Percentiles rank a stretch among this genome's conserved stretches.
phyloP scores from a whole-genome alignment of 106 monocot species.

The Triglochin maritima region DNA sequence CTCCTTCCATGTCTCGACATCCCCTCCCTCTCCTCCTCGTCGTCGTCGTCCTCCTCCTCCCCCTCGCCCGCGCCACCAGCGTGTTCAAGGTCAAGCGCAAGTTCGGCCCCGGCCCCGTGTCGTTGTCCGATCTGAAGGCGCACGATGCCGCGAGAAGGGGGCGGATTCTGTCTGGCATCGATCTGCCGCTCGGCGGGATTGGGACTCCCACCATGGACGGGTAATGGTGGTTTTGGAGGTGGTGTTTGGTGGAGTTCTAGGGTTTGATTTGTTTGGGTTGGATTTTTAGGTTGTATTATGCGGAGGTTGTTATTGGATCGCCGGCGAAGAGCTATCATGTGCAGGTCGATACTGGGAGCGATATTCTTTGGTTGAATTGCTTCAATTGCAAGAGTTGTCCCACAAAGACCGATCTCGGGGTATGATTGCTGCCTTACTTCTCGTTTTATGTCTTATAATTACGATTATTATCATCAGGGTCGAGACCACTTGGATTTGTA shows the following conservation, averaged over 20 bases:
- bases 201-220: constrained; percentile 58
- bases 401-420: constrained; percentile 49
- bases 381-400: constrained; percentile 52
- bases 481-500: no score
- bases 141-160: constrained; percentile 60
- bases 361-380: constrained; percentile 84
- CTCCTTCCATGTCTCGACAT: no score
- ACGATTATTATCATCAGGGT: no score
- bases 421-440: constrained; percentile 10
- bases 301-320: constrained; percentile 50
- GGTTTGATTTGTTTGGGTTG: not conserved
- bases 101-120: constrained; percentile 10
- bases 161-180: constrained; percentile 37
- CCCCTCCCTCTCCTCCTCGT: not conserved
- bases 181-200: constrained; percentile 61
- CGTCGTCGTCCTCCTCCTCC: not conserved
- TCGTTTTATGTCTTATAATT: not conserved
- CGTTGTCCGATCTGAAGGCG: constrained; percentile 33
- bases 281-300: constrained; percentile 55
- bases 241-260: not conserved
- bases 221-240: constrained; percentile 17
- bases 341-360: constrained; percentile 86
- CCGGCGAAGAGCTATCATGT: constrained; percentile 56
- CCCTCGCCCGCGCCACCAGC: constrained; percentile 9
- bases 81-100: constrained; percentile 54